A percentile compares a stretch with the other conserved stretches of the same genome.
Evolutionary conservation across 2,329 filamentous ascomycete genomes (phyloP).

Genomic region (Plectosphaerella plurivora): DNA sequence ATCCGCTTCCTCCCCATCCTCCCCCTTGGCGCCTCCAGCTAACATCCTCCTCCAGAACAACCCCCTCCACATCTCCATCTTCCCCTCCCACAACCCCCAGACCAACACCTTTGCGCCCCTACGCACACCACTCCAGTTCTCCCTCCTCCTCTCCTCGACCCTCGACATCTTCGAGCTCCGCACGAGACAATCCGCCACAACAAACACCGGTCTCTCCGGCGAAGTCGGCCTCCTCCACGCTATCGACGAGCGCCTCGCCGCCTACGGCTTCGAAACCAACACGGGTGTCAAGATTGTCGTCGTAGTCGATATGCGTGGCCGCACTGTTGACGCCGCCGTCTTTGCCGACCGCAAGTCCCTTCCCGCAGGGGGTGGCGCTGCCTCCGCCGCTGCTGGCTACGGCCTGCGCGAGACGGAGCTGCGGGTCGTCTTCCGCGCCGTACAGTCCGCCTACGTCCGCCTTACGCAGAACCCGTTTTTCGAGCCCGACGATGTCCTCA

Average conservation of each 20-base stretch:
- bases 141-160: conserved; percentile 82
- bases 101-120: conserved; percentile 50
- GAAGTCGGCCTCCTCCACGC: conserved; percentile 91
- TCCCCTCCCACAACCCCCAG: conserved; percentile 65
- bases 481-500: conserved; percentile 68
- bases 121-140: conserved; percentile 80
- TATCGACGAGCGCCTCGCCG: conserved; percentile 85
- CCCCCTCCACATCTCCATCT: conserved; percentile 87
- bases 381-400: conserved; percentile 31
- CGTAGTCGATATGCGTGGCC: conserved; percentile 84
- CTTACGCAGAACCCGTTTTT: conserved; percentile 94
- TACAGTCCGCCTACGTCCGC: conserved; percentile 88
- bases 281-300: conserved; percentile 89
- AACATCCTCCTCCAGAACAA: conserved; percentile 66
- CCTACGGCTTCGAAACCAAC: conserved; percentile 96
- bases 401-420: conserved; percentile 83
- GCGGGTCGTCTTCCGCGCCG: conserved; percentile 82
- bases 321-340: conserved; percentile 36
- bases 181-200: conserved; percentile 58
- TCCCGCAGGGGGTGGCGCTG: not conserved
- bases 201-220: conserved; percentile 56
- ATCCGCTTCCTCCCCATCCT: not conserved
- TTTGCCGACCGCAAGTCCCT: conserved; percentile 3
- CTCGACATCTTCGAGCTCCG: conserved; percentile 93
- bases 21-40: conserved; percentile 4